Evolutionary conservation across 192 early-diverging fungal species (phyloP), one percentile per base, ranked within the genome.

Genomic region (Umbelopsis vinacea): DNA sequence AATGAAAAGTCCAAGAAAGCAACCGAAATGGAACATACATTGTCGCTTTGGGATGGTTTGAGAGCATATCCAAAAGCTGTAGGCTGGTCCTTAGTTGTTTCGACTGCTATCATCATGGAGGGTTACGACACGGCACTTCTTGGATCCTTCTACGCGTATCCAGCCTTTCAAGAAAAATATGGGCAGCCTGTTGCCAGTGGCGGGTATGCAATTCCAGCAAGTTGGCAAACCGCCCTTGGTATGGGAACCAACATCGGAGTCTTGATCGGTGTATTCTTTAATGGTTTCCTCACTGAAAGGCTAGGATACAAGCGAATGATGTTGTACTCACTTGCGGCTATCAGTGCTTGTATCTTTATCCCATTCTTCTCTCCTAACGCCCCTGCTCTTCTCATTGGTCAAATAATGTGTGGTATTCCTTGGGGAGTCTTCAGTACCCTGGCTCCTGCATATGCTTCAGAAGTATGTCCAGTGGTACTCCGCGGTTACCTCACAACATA

Each of bases 391-490:
- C 11, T 63, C 15, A 22, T 38, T 19, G 26, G 29, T 38, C 22
- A 63, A 63, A 15, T 37, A 21, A 11, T 63, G 29, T 63, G 29
- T 22, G 57, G 57, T 38, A 29, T 63, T 19, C 29, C 37, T 10
- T 63, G 57, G 57, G 57, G 57, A 14, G 37, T 29, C 24, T 63
- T 37, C 24, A 37, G 57, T 7, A 38, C 37, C n/a, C 6, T 63
- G 26, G 57, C 57, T 21, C 29, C 26, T 37, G 37, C 57, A 29
- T 63, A 63, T 38, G 57, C 57, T 26, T 63, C 57, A 19, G 57
- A 63, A 17, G 57, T 63, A 2, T 38, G 26, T 10, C 57, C 57
- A 15, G 29, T 63, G 10, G 29, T 29, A 7, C 57, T 63, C 9
- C 57, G 57, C 23, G 57, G 57, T 29, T 63, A 37, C 6, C 57